Base-by-base conservation (phyloP, 305 asterid species). In the Rubia tinctorum region DNA sequence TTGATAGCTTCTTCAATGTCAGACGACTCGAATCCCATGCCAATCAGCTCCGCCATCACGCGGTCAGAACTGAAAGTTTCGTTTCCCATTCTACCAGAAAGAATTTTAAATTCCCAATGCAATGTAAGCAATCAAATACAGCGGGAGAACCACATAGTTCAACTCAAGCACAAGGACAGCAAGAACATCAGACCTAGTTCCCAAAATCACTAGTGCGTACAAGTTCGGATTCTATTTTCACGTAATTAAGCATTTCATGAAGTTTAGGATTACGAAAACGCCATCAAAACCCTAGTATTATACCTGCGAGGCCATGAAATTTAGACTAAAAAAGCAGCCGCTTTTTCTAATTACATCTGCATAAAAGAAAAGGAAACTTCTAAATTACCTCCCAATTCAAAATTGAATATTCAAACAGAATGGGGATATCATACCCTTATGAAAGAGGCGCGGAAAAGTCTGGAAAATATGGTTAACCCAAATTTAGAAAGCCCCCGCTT, bases 11-110 rank as follows among this genome's bases (percentile, higher is more conserved):
- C 86, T 25, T 83, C 72, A 72, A 83, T 76, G 72, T 81, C 86
- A 37, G 81, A 61, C 69, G 83, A 77, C 73, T 86, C 88, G 74
- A 90, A 90, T 44, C 96, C 94, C 94, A 90, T 90, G 40, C 81
- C 89, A 68, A 88, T 76, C 77, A 90, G 75, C 71, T 81, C 86
- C 20, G 91, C 89, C 65, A 82, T 76, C 34, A 84, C 86, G 72
- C 76, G 80, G 80, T 88, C 94, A 3, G 80, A 77, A 55, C 70
- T 81, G 79, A 78, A 71, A 65, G 65, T 68, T 25, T 67, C 72
- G 63, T 75, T 74, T 47, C 78, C 86, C 94, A 88, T 84, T 71
- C 63, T 67, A 40, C 75, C 67, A 10, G 27, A 73, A 53, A 25
- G 37, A 42, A 45, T 25, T 68, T 30, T 42, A 37, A 65, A 22